These are phyloP conservation scores for Trichomonas vaginalis DNA, from an alignment of 208 protist genomes.

Conservation along the genomic window DNA sequence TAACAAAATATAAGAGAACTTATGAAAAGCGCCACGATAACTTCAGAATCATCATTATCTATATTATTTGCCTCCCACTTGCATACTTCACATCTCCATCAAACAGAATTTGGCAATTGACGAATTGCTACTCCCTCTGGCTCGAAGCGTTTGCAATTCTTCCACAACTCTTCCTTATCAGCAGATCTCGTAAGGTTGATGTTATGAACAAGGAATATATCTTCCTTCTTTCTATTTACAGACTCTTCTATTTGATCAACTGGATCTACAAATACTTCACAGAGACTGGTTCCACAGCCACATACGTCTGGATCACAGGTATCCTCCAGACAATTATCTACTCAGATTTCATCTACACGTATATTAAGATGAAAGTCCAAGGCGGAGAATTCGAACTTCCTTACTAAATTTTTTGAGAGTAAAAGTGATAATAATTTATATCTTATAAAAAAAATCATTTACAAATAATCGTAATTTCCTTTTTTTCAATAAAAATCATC, in stretches of 20 bases:
- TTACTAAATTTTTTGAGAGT: slow-evolving; percentile 7
- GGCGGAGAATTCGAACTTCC: background rate
- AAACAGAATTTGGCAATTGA: background rate
- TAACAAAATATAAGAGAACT: background rate
- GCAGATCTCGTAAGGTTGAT: background rate
- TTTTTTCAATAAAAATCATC: too few species aligned
- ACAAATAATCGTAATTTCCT: too few species aligned
- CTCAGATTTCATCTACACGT: slow-evolving; percentile 18
- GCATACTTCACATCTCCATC: background rate
- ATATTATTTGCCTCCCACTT: background rate
- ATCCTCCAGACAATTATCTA: slow-evolving; percentile 14
- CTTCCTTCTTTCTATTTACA: background rate
- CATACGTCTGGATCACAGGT: background rate
- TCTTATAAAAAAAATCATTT: too few species aligned
- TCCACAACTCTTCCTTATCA: background rate
- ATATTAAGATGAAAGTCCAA: background rate
- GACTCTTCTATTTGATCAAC: slow-evolving; percentile 14
- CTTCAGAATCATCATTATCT: background rate
- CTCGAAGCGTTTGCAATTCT: slow-evolving; percentile 10
- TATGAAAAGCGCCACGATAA: background rate
- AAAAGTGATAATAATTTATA: too few species aligned
- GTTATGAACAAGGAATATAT: slow-evolving; percentile 12
- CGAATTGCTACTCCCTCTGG: background rate
- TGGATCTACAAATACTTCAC: slow-evolving; percentile 9
- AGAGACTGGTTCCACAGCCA: background rate